These are phyloP conservation scores for Aureobasidium sp. DNA, from an alignment of 2,329 filamentous ascomycete species.

Conservation along the genomic window DNA sequence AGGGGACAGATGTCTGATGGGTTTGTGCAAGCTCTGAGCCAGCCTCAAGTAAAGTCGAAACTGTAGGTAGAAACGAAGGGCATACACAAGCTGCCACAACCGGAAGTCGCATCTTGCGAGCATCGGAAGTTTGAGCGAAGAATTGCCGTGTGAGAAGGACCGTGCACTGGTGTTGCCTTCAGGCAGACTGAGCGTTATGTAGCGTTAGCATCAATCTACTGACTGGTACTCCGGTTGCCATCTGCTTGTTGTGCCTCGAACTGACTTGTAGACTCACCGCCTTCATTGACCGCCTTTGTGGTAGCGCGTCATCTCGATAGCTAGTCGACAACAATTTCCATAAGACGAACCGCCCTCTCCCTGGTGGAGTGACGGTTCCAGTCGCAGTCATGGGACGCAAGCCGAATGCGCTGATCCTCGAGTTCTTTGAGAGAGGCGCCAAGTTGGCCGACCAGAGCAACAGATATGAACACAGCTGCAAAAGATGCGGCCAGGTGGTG, in stretches of 20 bases:
- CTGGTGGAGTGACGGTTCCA: neutral
- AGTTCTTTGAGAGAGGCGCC: conserved; percentile 79
- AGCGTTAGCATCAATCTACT: neutral
- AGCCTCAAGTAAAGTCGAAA: conserved; percentile 17
- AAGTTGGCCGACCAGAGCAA: conserved; percentile 88
- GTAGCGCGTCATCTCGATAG: neutral
- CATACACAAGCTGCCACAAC: neutral
- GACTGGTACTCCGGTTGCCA: neutral
- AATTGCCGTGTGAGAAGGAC: neutral
- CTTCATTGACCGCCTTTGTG: neutral
- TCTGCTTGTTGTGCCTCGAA: neutral
- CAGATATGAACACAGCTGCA: conserved; percentile 86
- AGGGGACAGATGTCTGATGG: conserved; percentile 25
- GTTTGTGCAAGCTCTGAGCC: conserved; percentile 18
- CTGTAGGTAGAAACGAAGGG: conserved; percentile 4
- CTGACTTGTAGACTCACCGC: neutral
- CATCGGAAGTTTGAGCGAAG: neutral
- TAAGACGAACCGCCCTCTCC: neutral
- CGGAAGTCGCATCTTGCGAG: neutral
- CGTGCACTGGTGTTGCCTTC: neutral
- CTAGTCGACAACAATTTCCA: neutral
- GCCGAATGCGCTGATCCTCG: conserved; percentile 75
- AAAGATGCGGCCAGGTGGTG: conserved; percentile 70
- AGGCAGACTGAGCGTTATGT: neutral
- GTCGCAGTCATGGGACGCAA: conserved; percentile 61